These are phyloP conservation scores for Chalciporus piperatoides DNA, from an alignment of 1,284 basidiomycete species.

Conservation along the genomic window DNA sequence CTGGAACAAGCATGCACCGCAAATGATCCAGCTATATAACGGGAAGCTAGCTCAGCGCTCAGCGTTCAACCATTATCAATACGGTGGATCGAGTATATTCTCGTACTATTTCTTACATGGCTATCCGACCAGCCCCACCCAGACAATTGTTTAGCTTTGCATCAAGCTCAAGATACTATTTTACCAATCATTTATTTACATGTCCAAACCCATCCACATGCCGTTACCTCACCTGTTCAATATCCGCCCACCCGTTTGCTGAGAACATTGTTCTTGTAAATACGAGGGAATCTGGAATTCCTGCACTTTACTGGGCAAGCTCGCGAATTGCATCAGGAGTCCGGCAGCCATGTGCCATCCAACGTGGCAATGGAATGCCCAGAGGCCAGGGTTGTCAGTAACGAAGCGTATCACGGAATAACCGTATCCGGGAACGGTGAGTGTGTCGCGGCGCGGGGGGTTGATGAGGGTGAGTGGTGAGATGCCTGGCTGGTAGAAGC, in stretches of 20 bases:
- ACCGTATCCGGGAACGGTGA: conserved; percentile 30
- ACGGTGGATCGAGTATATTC: too few species aligned
- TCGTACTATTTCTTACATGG: background rate
- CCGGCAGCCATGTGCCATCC: conserved; percentile 45
- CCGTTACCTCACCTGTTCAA: conserved; percentile 18
- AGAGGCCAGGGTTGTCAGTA: conserved; percentile 41
- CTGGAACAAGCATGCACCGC: too few species aligned
- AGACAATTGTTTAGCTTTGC: background rate
- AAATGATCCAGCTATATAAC: too few species aligned
- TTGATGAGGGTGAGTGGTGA: conserved; percentile 26
- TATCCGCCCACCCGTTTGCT: conserved; percentile 26
- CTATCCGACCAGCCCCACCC: background rate
- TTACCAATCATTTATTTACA: conserved; percentile 7
- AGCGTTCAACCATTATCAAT: conserved; percentile 3
- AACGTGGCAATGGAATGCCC: conserved; percentile 48
- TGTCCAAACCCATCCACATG: conserved; percentile 18
- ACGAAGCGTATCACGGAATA: conserved; percentile 34
- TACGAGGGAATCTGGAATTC: conserved; percentile 29
- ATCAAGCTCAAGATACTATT: background rate
- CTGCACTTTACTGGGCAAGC: conserved; percentile 28
- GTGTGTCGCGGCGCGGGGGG: conserved; percentile 30
- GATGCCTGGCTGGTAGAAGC: conserved; percentile 21
- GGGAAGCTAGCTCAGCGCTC: too few species aligned
- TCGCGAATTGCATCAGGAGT: conserved; percentile 35
- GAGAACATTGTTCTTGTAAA: conserved; percentile 23